Conservation (phyloP, 331 rosid species). For the Phaseolus coccineus region DNA sequence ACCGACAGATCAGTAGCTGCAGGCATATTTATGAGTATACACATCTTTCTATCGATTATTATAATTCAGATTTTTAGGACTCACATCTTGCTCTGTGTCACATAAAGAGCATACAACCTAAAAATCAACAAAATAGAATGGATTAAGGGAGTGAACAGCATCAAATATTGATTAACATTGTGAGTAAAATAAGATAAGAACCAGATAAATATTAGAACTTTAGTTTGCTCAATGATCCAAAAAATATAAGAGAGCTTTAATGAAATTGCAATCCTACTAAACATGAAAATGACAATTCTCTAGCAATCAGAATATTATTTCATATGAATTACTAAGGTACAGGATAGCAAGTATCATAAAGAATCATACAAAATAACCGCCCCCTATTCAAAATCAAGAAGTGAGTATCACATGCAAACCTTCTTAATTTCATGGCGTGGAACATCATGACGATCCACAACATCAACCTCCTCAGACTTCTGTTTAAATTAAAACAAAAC, state of each 20-base stretch:
- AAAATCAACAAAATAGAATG: slow-evolving; percentile 29
- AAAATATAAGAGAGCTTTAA: neutral
- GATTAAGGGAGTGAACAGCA: slow-evolving; percentile 3
- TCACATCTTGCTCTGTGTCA: slow-evolving; percentile 85
- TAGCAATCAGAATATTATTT: neutral
- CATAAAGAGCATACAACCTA: slow-evolving; percentile 89
- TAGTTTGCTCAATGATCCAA: neutral
- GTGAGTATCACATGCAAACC: slow-evolving; percentile 47
- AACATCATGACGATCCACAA: slow-evolving; percentile 66
- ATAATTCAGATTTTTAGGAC: slow-evolving; percentile 35
- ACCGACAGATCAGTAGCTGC: slow-evolving; percentile 19
- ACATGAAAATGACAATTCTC: neutral
- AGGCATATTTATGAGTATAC: neutral
- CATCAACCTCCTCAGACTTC: slow-evolving; percentile 64
- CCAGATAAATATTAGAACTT: neutral
- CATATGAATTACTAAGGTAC: neutral
- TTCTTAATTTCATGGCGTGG: slow-evolving; percentile 81
- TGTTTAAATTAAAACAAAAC: slow-evolving; percentile 33
- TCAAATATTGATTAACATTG: neutral
- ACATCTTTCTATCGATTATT: neutral
- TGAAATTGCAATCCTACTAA: neutral
- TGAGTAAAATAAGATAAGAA: neutral
- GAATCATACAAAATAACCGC: neutral
- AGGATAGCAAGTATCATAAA: neutral
- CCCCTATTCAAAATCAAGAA: neutral